Evolutionary conservation across 495 filamentous ascomycete genomes (phyloP), one percentile per base, ranked within the genome.

Genomic region (Penicillium odoratum): DNA sequence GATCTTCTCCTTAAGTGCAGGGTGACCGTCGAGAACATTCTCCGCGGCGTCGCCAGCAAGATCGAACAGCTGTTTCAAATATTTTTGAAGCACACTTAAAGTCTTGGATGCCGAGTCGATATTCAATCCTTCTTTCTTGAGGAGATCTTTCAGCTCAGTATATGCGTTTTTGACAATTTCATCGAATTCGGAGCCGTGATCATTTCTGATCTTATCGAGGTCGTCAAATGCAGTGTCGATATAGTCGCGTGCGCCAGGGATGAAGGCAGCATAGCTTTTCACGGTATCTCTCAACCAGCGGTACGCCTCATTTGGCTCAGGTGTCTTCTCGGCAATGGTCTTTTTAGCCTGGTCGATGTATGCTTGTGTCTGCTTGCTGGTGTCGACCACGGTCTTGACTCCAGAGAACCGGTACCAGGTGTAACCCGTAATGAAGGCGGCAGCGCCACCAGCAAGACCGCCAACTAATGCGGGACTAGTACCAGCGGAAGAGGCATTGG

Each of bases 1-100:
- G 30, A 90, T 66, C 72, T 84, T 82, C 65, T 89, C 80, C 73
- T 87, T 86, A 10, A 89, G 59, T 60, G 84, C 60, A 1, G 87
- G 87, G 60, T 89, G 87, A 58, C 87, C 85, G 48, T 87, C 74
- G 36, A 88, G 65, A 31, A 89, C 78, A 51, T 88, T 77, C 36
- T 75, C 38, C 13, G 38, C 69, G 18, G 78, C 74, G 59, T 83
- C 81, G 13, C 77, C 80, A 5, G 83, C 78, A 15, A 89, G 69
- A 11, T 77, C 77, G 16, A 75, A 77, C 1, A 88, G 60, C 36
- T 78, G 71, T 34, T 73, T 71, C 3, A 77, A 55, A 33, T 85
- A 67, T 42, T 83, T 84, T 7, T 83, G 69, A 10, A 89, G 60
- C 11, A 85, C 72, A 0, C 80, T 71, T 66, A 79, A 82, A 2